Conservation (phyloP, 164 flowering plant genomes). For the Aristolochia contorta region DNA sequence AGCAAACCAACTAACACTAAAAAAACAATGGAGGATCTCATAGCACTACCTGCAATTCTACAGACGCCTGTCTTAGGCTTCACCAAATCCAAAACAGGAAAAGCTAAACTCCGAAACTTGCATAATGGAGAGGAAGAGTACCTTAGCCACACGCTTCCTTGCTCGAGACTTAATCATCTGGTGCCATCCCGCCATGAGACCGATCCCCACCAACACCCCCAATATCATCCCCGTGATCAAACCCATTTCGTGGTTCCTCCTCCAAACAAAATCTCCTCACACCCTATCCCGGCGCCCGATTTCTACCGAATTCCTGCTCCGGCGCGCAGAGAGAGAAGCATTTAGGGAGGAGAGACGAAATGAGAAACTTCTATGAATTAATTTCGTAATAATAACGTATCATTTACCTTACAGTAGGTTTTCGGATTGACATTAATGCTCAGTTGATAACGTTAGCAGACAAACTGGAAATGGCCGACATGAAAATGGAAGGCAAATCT, state of each 20-base stretch:
- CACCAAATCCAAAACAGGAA: neutral
- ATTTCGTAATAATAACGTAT: no score
- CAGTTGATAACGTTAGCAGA: no score
- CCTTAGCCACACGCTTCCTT: conserved; percentile 71
- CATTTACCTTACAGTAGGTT: no score
- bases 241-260: conserved; percentile 46
- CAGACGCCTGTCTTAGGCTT: neutral
- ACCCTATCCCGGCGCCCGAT: neutral
- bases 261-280: neutral
- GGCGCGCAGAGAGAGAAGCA: no score
- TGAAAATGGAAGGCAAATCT: no score
- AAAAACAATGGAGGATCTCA: neutral
- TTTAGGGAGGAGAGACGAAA: no score
- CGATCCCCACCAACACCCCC: conserved; percentile 79
- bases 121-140: conserved; percentile 10
- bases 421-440: no score
- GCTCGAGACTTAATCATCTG: conserved; percentile 72
- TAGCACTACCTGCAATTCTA: neutral
- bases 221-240: conserved; percentile 70
- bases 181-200: conserved; percentile 86
- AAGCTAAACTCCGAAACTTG: neutral
- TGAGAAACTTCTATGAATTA: no score
- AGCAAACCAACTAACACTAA: neutral
- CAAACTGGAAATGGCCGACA: no score
- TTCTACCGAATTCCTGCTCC: neutral